Evolutionary conservation across 2,329 filamentous ascomycete species (phyloP), one percentile per base, ranked within the genome.

Genomic region (Elsinoe necatrix): DNA sequence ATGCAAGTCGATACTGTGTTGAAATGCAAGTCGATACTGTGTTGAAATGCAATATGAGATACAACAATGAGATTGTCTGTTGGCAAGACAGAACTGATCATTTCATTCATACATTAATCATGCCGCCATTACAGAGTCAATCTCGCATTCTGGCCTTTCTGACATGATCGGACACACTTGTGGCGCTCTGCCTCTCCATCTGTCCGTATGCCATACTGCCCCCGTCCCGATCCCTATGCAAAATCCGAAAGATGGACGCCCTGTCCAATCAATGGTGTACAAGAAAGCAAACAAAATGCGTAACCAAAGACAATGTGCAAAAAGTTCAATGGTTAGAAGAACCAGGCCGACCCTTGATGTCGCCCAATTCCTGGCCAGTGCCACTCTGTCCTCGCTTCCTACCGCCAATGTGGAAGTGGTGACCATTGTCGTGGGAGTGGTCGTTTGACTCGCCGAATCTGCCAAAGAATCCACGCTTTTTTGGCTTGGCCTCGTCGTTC

Each of bases 401-500:
- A 14, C 86, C 84, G 2, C 82, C 80, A 56, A 88, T 78, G 63
- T 86, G 80, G 68, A 62, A 62, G 45, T 59, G 61, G 37, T 60
- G 56, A 25, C 68, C 71, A 60, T 67, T 74, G 27, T 74, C 73
- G 31, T 64, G 60, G 18, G 68, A 65, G 4, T 61, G 63, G 55
- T 65, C 65, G 35, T 61, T 62, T 55, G 68, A 71, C 58, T 91
- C 86, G 54, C 85, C 86, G 65, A 96, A 90, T 62, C 86, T 84
- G 50, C 89, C 80, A 62, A 97, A 89, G 67, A 95, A 85, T 11
- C 87, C 80, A 58, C 83, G 84, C 74, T 89, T 91, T 75, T 89
- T 90, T 14, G 79, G 73, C 64, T 83, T 84, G 50, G 79, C 74
- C 35, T 93, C 89, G 62, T 95, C 91, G 58, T 84, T 82, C 45